Percentiles rank a stretch among this genome's conserved stretches.
Conservation (phyloP, 768 basidiomycete genomes). For the Favolaschia claudopus region DNA sequence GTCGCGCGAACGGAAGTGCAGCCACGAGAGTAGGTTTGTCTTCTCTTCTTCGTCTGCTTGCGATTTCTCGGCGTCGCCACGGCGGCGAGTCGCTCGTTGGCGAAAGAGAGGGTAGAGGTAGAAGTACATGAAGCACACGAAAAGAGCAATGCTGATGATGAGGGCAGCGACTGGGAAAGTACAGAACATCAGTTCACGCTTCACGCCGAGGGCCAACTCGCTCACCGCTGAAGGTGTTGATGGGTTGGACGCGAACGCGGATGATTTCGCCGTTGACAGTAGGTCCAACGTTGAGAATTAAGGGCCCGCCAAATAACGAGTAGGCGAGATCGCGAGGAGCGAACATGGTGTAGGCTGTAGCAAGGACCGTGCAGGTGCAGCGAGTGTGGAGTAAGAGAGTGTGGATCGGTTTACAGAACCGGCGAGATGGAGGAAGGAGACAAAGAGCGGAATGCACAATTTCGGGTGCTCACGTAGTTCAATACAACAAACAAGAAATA, state of each 20-base stretch:
- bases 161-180: slow-evolving; percentile 32
- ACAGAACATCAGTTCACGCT: neutral
- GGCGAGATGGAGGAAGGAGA: slow-evolving; percentile 1
- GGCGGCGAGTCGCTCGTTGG: neutral
- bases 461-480: slow-evolving; percentile 12
- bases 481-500: neutral
- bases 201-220: neutral
- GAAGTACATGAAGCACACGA: slow-evolving; percentile 33
- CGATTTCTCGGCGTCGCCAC: slow-evolving; percentile 16
- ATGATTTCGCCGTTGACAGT: slow-evolving; percentile 26
- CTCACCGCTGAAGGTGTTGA: slow-evolving; percentile 28
- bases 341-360: slow-evolving; percentile 10
- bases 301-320: slow-evolving; percentile 24
- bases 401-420: slow-evolving; percentile 9
- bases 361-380: slow-evolving; percentile 20
- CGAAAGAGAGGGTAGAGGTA: slow-evolving; percentile 33
- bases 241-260: slow-evolving; percentile 25
- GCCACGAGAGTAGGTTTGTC: slow-evolving; percentile 32
- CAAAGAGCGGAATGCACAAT: neutral
- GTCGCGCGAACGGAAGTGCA: slow-evolving; percentile 38
- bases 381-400: slow-evolving; percentile 23
- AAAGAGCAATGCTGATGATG: slow-evolving; percentile 30
- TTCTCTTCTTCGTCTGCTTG: slow-evolving; percentile 23
- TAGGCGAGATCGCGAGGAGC: slow-evolving; percentile 17
- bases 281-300: slow-evolving; percentile 22